Conservation (phyloP, 164 flowering plant species). For the Aristolochia fimbriata region DNA sequence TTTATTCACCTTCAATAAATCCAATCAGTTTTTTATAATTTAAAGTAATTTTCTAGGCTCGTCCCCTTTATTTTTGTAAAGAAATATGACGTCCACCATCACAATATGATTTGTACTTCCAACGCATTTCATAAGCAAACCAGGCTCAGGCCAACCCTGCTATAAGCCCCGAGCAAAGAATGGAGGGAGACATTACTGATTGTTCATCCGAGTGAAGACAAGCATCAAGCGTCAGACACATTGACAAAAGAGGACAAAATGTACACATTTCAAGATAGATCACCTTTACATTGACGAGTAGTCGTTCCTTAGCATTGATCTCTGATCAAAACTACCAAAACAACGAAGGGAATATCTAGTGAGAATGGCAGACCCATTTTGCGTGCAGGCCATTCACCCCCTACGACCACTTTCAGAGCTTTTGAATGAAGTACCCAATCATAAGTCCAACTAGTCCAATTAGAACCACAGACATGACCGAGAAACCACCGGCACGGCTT, state of each 20-base stretch:
- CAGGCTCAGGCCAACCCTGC: no score
- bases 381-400: neutral
- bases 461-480: constrained; percentile 30
- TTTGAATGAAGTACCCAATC: constrained; percentile 40
- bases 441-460: constrained; percentile 42
- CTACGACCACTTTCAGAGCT: constrained; percentile 8
- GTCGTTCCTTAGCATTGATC: no score
- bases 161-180: no score
- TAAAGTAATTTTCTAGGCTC: no score
- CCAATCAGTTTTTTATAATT: no score
- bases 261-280: neutral
- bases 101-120: no score
- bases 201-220: neutral
- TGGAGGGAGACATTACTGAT: neutral
- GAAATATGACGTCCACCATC: no score
- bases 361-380: neutral
- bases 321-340: no score
- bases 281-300: neutral
- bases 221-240: neutral
- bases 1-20: no score
- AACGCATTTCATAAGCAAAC: no score
- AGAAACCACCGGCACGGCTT: constrained; percentile 28
- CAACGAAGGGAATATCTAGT: no score
- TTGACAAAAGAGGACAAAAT: neutral
- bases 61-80: no score